Conservation (phyloP, 306 rosid species). For the Arachis stenosperma region DNA sequence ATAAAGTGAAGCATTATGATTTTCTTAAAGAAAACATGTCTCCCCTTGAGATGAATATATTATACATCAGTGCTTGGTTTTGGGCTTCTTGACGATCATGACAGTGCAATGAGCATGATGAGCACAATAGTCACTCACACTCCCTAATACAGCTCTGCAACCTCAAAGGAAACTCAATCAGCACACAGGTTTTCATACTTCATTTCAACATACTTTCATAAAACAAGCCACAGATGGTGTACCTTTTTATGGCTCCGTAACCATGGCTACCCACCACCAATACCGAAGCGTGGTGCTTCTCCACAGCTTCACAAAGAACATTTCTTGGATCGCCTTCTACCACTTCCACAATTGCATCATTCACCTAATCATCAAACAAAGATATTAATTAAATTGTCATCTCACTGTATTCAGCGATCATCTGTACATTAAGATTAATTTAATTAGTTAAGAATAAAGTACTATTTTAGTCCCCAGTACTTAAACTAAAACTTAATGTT, state of each 20-base stretch:
- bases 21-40: neutral
- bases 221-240: neutral
- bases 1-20: neutral
- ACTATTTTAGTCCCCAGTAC: too few relatives aligned
- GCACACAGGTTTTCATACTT: neutral
- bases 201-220: neutral
- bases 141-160: constrained; percentile 78
- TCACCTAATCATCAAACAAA: constrained; percentile 41
- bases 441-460: too few relatives aligned
- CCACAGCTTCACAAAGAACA: constrained; percentile 77
- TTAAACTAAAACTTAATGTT: too few relatives aligned
- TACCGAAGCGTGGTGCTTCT: constrained; percentile 68
- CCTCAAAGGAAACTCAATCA: constrained; percentile 5
- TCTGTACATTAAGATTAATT: too few relatives aligned
- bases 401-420: too few relatives aligned
- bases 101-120: constrained; percentile 80
- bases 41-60: constrained; percentile 17
- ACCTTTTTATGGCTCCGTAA: constrained; percentile 82
- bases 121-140: constrained; percentile 86
- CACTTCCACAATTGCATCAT: constrained; percentile 49
- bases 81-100: constrained; percentile 86
- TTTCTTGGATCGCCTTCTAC: constrained; percentile 77
- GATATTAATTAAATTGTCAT: too few relatives aligned
- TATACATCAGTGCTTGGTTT: constrained; percentile 47
- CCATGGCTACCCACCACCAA: constrained; percentile 84